Conservation (phyloP, 192 early-diverging fungal species). For the Powellomyces hirtus region DNA sequence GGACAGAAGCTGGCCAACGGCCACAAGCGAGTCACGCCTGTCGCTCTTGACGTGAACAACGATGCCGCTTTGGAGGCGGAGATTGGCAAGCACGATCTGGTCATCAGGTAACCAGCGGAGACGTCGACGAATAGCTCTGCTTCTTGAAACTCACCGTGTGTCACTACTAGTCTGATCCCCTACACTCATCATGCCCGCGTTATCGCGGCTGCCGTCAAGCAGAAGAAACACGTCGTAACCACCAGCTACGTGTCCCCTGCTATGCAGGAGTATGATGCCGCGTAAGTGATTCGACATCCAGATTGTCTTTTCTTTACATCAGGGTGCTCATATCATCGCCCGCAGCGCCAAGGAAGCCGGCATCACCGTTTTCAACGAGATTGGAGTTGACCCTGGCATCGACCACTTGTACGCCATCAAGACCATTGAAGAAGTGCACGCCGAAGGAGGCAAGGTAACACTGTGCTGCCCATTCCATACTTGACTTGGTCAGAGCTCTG, state of each 20-base stretch:
- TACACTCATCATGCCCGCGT: slow-evolving; percentile 81
- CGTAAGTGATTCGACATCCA: slow-evolving; percentile 45
- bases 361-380: slow-evolving; percentile 93
- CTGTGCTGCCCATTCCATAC: background rate
- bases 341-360: slow-evolving; percentile 70
- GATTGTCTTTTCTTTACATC: too few relatives aligned
- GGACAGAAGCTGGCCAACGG: slow-evolving; percentile 65
- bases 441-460: slow-evolving; percentile 72
- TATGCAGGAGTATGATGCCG: slow-evolving; percentile 74
- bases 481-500: background rate
- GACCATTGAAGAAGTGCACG: slow-evolving; percentile 84
- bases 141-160: too few relatives aligned
- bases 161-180: slow-evolving; percentile 51
- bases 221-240: slow-evolving; percentile 92
- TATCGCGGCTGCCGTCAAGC: slow-evolving; percentile 70
- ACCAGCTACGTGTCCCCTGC: slow-evolving; percentile 93
- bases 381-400: slow-evolving; percentile 96
- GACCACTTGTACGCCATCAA: slow-evolving; percentile 97
- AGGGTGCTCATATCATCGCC: too few relatives aligned
- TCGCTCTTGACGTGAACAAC: slow-evolving; percentile 54
- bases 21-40: slow-evolving; percentile 34
- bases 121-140: background rate
- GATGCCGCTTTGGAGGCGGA: slow-evolving; percentile 45
- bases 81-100: slow-evolving; percentile 53
- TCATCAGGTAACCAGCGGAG: slow-evolving; percentile 40